Conservation (phyloP, 2,329 filamentous ascomycete genomes). For the Verticillium albo-atrum region DNA sequence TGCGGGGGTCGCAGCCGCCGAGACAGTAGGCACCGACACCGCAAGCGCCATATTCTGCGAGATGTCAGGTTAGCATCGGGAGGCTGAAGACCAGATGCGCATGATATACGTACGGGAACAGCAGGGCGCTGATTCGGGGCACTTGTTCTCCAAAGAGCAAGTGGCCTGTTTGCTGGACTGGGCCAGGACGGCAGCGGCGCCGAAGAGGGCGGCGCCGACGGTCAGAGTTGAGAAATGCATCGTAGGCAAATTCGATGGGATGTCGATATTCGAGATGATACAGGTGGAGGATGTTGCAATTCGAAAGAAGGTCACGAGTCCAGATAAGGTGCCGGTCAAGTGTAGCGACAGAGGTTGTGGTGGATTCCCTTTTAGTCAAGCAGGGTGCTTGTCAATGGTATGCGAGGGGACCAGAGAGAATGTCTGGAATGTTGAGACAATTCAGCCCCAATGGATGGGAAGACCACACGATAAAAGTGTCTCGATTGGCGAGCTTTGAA, state of each 20-base stretch:
- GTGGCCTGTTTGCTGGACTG: slow-evolving; percentile 17
- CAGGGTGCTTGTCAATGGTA: background rate
- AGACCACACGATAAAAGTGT: background rate
- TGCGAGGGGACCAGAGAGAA: background rate
- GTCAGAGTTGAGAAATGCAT: slow-evolving; percentile 16
- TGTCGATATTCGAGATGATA: background rate
- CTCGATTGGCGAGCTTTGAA: background rate
- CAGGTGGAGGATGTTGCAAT: background rate
- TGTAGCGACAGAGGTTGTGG: background rate
- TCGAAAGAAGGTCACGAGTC: background rate
- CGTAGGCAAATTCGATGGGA: background rate
- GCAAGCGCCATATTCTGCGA: slow-evolving; percentile 82
- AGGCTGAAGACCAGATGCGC: background rate
- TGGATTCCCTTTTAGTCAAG: background rate
- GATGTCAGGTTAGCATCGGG: background rate
- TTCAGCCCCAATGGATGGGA: background rate
- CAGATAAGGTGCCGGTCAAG: background rate
- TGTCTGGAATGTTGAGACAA: background rate
- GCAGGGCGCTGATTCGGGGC: slow-evolving; percentile 69
- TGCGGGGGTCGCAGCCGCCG: slow-evolving; percentile 86
- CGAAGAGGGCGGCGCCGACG: slow-evolving; percentile 33
- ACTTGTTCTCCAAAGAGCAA: slow-evolving; percentile 53
- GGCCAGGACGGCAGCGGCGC: slow-evolving; percentile 31
- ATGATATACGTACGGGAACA: slow-evolving; percentile 59
- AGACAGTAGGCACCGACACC: slow-evolving; percentile 93